Evolutionary conservation across 1,284 basidiomycete species (phyloP).

Genomic region (Irpex sp.): DNA sequence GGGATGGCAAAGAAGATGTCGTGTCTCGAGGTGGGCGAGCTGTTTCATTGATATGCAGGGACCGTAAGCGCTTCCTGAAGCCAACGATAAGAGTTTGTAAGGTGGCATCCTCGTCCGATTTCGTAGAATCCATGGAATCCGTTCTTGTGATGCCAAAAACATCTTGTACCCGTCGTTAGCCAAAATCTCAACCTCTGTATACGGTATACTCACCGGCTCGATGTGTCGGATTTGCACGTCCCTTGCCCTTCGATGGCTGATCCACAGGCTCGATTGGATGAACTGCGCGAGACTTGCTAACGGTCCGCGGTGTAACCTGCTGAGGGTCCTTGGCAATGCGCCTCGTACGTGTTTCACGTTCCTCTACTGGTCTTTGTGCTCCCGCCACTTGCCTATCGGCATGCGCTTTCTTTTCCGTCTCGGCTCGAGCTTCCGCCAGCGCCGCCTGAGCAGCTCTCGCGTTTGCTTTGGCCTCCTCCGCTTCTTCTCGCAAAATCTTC

Average conservation of each 20-base stretch:
- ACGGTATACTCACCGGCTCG: constrained; percentile 25
- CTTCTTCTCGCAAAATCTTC: constrained; percentile 13
- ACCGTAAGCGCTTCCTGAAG: constrained; percentile 56
- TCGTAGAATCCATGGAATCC: constrained; percentile 25
- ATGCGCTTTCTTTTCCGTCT: constrained; percentile 27
- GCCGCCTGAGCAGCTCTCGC: constrained; percentile 10
- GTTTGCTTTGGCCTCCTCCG: constrained; percentile 16
- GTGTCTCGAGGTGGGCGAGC: constrained; percentile 44
- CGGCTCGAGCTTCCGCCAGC: constrained; percentile 13
- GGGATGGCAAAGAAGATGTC: constrained; percentile 43
- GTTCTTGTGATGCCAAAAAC: constrained; percentile 48
- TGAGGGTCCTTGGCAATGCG: neutral
- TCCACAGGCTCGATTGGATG: neutral
- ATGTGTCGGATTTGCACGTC: neutral
- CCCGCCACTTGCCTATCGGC: constrained; percentile 32
- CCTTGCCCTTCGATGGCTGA: neutral
- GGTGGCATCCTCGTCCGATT: constrained; percentile 22
- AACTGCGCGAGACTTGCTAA: neutral
- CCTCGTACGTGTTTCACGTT: neutral
- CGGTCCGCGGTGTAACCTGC: neutral
- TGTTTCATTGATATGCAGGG: constrained; percentile 55
- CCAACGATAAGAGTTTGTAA: constrained; percentile 27
- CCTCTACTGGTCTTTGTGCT: neutral
- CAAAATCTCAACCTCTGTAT: neutral
- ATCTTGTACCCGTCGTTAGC: constrained; percentile 41